Evolutionary conservation across 352 stramenopile genomes (phyloP).

Genomic region (Achlya hypogyna): DNA sequence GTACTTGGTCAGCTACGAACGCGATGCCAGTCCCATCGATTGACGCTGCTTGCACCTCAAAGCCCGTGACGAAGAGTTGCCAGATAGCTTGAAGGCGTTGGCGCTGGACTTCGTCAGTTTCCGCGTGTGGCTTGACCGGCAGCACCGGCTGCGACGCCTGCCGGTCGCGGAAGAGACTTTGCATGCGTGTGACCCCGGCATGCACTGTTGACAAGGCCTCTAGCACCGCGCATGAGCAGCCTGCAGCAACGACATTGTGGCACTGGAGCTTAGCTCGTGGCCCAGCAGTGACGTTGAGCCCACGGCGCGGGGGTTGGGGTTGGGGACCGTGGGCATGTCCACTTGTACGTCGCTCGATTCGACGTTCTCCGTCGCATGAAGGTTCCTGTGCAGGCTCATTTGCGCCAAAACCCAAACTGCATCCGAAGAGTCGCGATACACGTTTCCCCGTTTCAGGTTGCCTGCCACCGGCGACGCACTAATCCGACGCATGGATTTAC

Average conservation of each 20-base stretch:
- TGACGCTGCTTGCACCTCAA: slow-evolving; percentile 25
- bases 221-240: neutral
- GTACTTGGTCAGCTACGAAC: slow-evolving; percentile 31
- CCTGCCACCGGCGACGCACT: too few relatives aligned
- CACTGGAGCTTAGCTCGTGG: neutral
- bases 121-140: slow-evolving; percentile 22
- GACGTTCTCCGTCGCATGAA: neutral
- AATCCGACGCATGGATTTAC: neutral
- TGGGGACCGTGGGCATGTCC: neutral
- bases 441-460: too few relatives aligned
- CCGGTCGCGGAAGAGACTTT: neutral
- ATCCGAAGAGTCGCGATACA: too few relatives aligned
- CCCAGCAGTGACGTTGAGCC: neutral
- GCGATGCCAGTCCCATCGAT: too few relatives aligned
- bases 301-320: neutral
- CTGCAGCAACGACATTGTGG: neutral
- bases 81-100: slow-evolving; percentile 45
- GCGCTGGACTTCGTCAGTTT: slow-evolving; percentile 27
- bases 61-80: slow-evolving; percentile 45
- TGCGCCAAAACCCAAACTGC: neutral
- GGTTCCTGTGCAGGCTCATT: neutral
- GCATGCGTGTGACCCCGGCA: neutral
- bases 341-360: neutral
- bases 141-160: neutral
- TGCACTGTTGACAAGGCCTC: neutral